A percentile compares a stretch with the other conserved stretches of the same genome.
Conservation (phyloP, 495 filamentous ascomycete species). For the Aspergillus baeticus region DNA sequence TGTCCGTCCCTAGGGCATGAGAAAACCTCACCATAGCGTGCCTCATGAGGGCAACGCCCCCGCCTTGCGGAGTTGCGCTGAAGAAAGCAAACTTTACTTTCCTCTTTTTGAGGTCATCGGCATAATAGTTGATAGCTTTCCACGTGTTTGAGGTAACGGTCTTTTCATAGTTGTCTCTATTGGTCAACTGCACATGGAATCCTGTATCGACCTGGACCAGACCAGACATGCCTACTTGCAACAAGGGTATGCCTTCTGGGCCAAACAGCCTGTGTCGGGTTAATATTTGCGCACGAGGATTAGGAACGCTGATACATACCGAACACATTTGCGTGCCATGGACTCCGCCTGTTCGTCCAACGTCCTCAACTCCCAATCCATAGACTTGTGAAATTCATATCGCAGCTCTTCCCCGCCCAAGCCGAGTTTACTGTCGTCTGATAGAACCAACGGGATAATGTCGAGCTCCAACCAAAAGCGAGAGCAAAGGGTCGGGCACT, state of each 20-base stretch:
- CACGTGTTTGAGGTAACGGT: slow-evolving; percentile 65
- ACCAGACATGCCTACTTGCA: slow-evolving; percentile 72
- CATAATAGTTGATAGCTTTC: slow-evolving; percentile 67
- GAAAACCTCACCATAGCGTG: slow-evolving; percentile 78
- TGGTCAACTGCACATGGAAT: slow-evolving; percentile 59
- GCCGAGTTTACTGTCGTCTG: slow-evolving; percentile 25
- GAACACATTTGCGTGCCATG: slow-evolving; percentile 77
- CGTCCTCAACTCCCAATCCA: slow-evolving; percentile 49
- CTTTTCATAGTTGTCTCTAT: slow-evolving; percentile 60
- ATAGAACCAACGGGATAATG: slow-evolving; percentile 65
- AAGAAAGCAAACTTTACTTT: slow-evolving; percentile 81
- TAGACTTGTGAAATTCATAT: slow-evolving; percentile 1
- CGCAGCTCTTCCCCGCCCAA: slow-evolving; percentile 17
- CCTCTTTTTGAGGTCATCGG: slow-evolving; percentile 60
- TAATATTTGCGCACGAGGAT: slow-evolving; percentile 1
- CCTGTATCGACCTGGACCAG: slow-evolving; percentile 73
- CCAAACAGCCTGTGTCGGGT: slow-evolving; percentile 64
- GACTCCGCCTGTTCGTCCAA: slow-evolving; percentile 86
- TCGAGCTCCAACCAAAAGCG: slow-evolving; percentile 81
- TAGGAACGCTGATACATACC: slow-evolving; percentile 42
- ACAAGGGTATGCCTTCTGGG: slow-evolving; percentile 67
- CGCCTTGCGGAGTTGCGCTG: slow-evolving; percentile 82
- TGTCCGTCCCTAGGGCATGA: slow-evolving; percentile 63
- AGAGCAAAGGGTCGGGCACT: slow-evolving; percentile 59
- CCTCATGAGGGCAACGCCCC: slow-evolving; percentile 85